phyloP scores from a whole-genome alignment of 1,139 yeast species.

The Pichia sp. region DNA sequence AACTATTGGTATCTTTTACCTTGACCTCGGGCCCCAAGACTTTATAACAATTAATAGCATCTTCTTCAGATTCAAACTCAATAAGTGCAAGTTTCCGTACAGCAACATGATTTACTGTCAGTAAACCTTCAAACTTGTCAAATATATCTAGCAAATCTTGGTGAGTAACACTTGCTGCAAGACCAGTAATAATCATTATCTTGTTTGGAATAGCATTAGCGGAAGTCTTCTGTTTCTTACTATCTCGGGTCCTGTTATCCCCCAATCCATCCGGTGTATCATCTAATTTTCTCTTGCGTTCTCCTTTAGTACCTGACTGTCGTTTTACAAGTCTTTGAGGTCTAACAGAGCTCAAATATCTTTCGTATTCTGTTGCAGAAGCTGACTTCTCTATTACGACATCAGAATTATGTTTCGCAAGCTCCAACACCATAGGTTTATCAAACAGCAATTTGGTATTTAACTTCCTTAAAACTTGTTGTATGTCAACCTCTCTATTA shows the following conservation, averaged over 20 bases:
- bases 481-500: conserved; percentile 32
- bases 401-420: conserved; percentile 45
- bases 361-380: conserved; percentile 22
- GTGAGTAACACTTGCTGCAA: conserved; percentile 43
- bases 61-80: conserved; percentile 56
- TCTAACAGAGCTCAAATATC: conserved; percentile 25
- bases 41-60: conserved; percentile 40
- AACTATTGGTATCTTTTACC: conserved; percentile 29
- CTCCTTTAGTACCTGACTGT: conserved; percentile 10
- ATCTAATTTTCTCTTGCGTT: conserved; percentile 13
- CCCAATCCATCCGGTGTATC: conserved; percentile 1
- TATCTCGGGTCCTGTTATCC: background rate
- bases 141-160: conserved; percentile 41
- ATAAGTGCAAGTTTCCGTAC: conserved; percentile 71
- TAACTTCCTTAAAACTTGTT: conserved; percentile 34
- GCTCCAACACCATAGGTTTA: conserved; percentile 42
- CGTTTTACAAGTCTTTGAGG: conserved; percentile 18
- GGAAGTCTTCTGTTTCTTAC: conserved; percentile 4
- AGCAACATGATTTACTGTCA: conserved; percentile 58
- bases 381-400: conserved; percentile 23
- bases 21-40: conserved; percentile 30
- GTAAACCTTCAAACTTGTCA: conserved; percentile 47
- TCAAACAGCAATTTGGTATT: conserved; percentile 44
- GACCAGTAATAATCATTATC: conserved; percentile 58
- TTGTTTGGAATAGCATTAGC: conserved; percentile 44